Percentiles rank a stretch among this genome's conserved stretches.
Evolutionary conservation across 2,329 filamentous ascomycete genomes (phyloP).

Genomic region (Alternaria angustiovoidea): DNA sequence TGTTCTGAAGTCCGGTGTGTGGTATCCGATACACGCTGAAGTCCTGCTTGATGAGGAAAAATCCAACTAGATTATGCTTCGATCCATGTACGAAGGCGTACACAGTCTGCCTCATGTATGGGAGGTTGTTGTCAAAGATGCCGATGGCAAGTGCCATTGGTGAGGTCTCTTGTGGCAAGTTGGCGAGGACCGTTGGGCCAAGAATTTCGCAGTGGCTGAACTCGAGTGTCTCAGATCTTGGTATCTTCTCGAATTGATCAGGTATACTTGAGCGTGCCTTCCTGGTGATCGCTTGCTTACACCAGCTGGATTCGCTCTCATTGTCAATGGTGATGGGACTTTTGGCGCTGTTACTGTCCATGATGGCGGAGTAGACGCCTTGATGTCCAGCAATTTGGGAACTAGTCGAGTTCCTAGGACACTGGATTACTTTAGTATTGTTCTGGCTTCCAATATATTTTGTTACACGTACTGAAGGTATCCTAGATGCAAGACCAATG

Average conservation of each 20-base stretch:
- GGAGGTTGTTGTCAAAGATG: background rate
- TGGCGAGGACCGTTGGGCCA: background rate
- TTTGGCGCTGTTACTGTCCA: background rate
- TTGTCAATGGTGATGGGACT: background rate
- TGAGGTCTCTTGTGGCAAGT: no score
- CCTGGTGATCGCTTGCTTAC: background rate
- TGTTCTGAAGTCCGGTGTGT: rapidly evolving
- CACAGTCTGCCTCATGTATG: rapidly evolving
- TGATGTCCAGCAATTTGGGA: background rate
- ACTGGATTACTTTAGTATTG: no score
- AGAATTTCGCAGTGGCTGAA: no score
- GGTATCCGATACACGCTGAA: background rate
- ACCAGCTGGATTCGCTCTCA: background rate
- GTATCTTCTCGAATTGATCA: background rate
- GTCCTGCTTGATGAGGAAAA: background rate
- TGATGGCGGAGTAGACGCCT: background rate
- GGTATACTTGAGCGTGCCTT: background rate
- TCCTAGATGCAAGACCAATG: background rate
- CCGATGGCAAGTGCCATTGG: background rate
- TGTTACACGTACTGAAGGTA: background rate
- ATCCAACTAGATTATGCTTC: background rate
- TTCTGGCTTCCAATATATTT: background rate
- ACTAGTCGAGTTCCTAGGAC: no score
- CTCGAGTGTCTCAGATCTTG: background rate
- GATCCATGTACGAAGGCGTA: background rate